Evolutionary conservation across 1,284 basidiomycete genomes (phyloP).

Genomic region (Cutaneotrichosporon curvatum): DNA sequence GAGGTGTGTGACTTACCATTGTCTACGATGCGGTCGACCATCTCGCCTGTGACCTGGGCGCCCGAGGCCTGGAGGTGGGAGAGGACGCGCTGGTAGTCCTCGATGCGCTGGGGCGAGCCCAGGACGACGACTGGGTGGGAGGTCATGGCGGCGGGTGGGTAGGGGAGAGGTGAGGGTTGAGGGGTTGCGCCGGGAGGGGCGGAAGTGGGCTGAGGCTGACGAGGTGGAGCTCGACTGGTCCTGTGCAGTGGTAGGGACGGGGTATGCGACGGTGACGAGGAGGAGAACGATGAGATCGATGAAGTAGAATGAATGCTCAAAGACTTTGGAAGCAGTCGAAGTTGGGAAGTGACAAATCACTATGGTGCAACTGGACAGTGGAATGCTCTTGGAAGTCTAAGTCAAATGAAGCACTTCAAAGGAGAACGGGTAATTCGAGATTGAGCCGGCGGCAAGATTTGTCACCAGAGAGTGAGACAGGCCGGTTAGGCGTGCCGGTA

Average conservation of each 20-base stretch:
- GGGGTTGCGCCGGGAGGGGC: neutral
- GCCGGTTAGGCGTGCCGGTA: no score
- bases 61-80: constrained; percentile 26
- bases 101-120: constrained; percentile 41
- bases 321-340: no score
- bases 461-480: no score
- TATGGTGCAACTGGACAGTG: neutral
- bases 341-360: neutral
- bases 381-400: neutral
- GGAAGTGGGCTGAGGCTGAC: no score
- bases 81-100: constrained; percentile 40
- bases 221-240: no score
- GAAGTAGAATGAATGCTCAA: no score
- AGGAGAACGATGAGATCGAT: no score
- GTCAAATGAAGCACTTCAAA: no score
- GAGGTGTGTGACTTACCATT: constrained; percentile 30
- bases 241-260: no score
- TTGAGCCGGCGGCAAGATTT: no score
- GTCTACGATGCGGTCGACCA: constrained; percentile 45
- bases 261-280: no score
- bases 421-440: no score
- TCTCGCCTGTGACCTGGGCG: constrained; percentile 38
- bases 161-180: neutral
- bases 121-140: constrained; percentile 30
- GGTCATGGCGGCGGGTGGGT: neutral